phyloP scores from a whole-genome alignment of 1,139 yeast species.

The Protomyces macrosporus region DNA sequence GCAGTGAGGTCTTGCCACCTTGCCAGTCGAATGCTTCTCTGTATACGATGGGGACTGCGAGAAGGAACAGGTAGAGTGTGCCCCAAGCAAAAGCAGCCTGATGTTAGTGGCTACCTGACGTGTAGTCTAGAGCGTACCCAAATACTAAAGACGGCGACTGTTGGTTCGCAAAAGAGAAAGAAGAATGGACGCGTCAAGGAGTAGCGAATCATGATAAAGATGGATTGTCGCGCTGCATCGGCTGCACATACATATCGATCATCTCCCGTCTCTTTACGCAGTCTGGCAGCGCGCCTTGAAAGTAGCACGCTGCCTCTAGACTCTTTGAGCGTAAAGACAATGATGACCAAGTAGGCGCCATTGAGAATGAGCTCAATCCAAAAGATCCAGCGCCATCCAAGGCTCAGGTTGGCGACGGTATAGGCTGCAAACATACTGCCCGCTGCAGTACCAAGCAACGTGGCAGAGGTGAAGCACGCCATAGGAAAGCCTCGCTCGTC shows the following conservation, averaged over 20 bases:
- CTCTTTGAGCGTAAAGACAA: constrained; percentile 47
- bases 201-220: constrained; percentile 4
- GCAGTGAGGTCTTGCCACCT: constrained; percentile 57
- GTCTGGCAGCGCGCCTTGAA: constrained; percentile 59
- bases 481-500: constrained; percentile 56
- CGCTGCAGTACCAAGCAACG: constrained; percentile 56
- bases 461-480: constrained; percentile 57
- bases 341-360: constrained; percentile 47
- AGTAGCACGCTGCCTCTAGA: constrained; percentile 51
- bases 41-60: constrained; percentile 60
- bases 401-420: constrained; percentile 46
- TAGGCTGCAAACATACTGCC: constrained; percentile 59
- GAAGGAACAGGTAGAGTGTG: constrained; percentile 64
- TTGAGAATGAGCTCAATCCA: constrained; percentile 52
- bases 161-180: constrained; percentile 20
- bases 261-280: constrained; percentile 37
- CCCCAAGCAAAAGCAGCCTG: constrained; percentile 45
- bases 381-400: constrained; percentile 67
- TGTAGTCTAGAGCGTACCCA: constrained; percentile 54
- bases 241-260: constrained; percentile 21
- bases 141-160: constrained; percentile 32
- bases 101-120: constrained; percentile 42
- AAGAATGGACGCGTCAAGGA: constrained; percentile 24
- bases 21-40: constrained; percentile 64
- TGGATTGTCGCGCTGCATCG: constrained; percentile 18